phyloP scores from a whole-genome alignment of 176 grass and related monocot species.

The Tuctoria greenei region DNA sequence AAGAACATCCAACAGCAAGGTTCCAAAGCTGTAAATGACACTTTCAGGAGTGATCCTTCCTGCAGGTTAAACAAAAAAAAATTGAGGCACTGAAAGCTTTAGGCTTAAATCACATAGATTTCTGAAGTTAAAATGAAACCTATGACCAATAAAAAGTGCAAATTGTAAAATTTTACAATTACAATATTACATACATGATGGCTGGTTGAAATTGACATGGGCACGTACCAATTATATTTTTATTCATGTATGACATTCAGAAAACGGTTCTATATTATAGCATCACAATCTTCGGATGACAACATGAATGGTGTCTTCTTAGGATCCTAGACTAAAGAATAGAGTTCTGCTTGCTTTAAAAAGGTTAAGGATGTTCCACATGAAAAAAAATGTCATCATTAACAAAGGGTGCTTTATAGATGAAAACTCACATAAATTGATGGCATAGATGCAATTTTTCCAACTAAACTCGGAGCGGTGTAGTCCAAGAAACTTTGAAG shows the following conservation, averaged over 20 bases:
- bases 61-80: conserved; percentile 45
- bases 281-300: neutral
- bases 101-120: conserved; percentile 9
- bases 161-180: neutral
- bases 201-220: neutral
- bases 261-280: conserved; percentile 17
- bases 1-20: conserved; percentile 91
- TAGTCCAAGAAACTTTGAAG: neutral
- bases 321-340: neutral
- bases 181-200: neutral
- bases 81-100: neutral
- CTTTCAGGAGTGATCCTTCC: conserved; percentile 98
- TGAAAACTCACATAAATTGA: neutral
- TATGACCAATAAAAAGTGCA: neutral
- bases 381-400: neutral
- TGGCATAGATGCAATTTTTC: neutral
- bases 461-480: neutral
- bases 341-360: neutral
- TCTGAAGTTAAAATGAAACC: conserved; percentile 18
- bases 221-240: conserved; percentile 2
- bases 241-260: neutral
- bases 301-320: neutral
- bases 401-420: neutral
- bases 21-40: conserved; percentile 96
- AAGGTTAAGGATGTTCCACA: conserved; percentile 18